A percentile compares a stretch with the other conserved stretches of the same genome.
Evolutionary conservation across 805 yeast species (phyloP).

Genomic region (Starmerella cellae): DNA sequence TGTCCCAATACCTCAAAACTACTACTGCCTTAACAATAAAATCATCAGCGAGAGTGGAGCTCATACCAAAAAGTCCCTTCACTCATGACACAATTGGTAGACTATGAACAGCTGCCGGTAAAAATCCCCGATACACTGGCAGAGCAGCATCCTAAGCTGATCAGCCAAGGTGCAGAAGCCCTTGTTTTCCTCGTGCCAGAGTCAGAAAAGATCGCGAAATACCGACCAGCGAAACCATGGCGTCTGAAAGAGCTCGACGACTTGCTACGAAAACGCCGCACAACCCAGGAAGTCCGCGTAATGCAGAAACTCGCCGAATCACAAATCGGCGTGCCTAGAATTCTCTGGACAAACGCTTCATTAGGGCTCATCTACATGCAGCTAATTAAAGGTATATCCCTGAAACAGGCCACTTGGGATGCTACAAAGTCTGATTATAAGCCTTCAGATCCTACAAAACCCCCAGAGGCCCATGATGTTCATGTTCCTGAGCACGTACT

Average conservation of each 20-base stretch:
- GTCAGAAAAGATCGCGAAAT: slow-evolving; percentile 46
- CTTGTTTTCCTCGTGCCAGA: slow-evolving; percentile 12
- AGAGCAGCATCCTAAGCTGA: slow-evolving; percentile 8
- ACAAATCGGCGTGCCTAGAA: slow-evolving; percentile 55
- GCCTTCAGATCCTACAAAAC: neutral
- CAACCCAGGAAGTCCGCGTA: slow-evolving; percentile 71
- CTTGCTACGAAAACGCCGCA: slow-evolving; percentile 62
- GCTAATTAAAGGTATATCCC: slow-evolving; percentile 39
- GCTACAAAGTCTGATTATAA: slow-evolving; percentile 8
- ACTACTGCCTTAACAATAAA: neutral
- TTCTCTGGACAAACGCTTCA: slow-evolving; percentile 61
- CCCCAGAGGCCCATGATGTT: neutral
- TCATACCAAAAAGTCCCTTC: too few species aligned
- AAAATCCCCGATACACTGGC: slow-evolving; percentile 15
- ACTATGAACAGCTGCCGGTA: slow-evolving; percentile 12
- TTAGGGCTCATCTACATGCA: slow-evolving; percentile 88
- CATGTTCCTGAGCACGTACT: neutral
- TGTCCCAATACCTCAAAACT: too few species aligned
- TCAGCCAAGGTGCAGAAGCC: slow-evolving; percentile 25
- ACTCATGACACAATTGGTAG: slow-evolving; percentile 6
- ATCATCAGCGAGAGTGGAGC: too few species aligned
- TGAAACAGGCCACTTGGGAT: slow-evolving; percentile 30
- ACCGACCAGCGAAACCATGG: slow-evolving; percentile 80
- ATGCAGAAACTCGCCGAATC: slow-evolving; percentile 39
- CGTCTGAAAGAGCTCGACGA: slow-evolving; percentile 75